These are phyloP conservation scores for Xylaria polymorpha DNA, from an alignment of 2,329 filamentous ascomycete species.

Conservation along the genomic window DNA sequence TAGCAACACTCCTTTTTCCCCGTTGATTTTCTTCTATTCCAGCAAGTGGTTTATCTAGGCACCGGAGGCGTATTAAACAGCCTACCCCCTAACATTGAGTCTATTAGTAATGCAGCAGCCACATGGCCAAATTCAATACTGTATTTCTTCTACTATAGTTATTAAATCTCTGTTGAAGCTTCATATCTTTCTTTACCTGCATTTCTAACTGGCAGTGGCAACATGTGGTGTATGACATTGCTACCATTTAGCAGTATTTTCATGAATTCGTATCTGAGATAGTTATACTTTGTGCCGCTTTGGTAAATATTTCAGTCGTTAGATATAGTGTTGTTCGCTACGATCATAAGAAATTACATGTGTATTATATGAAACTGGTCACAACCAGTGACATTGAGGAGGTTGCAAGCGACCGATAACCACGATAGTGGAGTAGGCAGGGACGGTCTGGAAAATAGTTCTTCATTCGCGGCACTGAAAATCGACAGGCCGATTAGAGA, in stretches of 20 bases:
- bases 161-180: too few relatives aligned
- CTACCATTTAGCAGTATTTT: neutral
- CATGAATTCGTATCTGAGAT: too few relatives aligned
- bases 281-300: too few relatives aligned
- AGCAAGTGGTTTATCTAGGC: too few relatives aligned
- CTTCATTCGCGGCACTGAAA: neutral
- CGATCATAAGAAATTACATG: neutral
- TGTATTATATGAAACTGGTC: neutral
- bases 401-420: neutral
- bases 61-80: too few relatives aligned
- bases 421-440: neutral
- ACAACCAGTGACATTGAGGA: neutral
- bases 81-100: too few relatives aligned
- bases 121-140: neutral
- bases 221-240: neutral
- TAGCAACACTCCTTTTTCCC: too few relatives aligned
- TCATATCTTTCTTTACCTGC: neutral
- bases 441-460: neutral
- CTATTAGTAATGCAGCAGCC: too few relatives aligned
- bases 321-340: neutral
- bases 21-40: too few relatives aligned
- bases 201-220: too few relatives aligned
- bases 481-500: neutral
- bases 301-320: too few relatives aligned
- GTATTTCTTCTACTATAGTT: neutral